Conservation (phyloP, 345 rosid species). For the Eucalyptus leucophloia region DNA sequence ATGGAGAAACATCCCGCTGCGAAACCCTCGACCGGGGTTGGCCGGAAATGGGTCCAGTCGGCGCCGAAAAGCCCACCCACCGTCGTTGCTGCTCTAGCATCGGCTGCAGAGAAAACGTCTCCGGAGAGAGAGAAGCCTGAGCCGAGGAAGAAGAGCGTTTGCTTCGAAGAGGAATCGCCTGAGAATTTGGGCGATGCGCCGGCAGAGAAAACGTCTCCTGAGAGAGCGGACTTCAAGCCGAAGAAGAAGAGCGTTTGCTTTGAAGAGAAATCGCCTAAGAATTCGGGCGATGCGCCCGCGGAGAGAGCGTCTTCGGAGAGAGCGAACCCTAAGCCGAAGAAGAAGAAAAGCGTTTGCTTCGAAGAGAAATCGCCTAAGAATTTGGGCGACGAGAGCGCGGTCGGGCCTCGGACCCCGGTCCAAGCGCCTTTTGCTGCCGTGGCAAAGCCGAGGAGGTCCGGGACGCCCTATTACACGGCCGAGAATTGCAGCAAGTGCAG, state of each 20-base stretch:
- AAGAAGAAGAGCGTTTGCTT: constrained; percentile 1
- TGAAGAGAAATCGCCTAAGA: background rate
- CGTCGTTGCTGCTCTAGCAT: no score
- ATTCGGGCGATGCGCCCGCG: background rate
- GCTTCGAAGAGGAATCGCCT: background rate
- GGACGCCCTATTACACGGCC: constrained; percentile 7
- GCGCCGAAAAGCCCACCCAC: background rate
- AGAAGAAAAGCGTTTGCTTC: background rate
- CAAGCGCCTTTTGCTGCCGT: background rate
- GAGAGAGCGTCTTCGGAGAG: background rate
- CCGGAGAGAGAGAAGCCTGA: background rate
- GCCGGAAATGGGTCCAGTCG: background rate
- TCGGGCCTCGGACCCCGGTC: background rate
- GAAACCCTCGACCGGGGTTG: background rate
- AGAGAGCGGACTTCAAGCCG: background rate
- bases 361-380: background rate
- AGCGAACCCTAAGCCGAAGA: background rate
- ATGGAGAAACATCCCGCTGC: background rate
- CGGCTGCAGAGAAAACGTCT: background rate
- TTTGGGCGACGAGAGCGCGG: background rate
- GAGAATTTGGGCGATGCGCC: background rate
- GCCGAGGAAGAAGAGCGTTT: background rate
- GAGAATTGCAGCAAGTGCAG: constrained; percentile 2
- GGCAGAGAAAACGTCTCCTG: background rate
- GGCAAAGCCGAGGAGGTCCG: background rate